These are phyloP conservation scores for Camelina laxa DNA, from an alignment of 345 rosid species.

Conservation along the genomic window DNA sequence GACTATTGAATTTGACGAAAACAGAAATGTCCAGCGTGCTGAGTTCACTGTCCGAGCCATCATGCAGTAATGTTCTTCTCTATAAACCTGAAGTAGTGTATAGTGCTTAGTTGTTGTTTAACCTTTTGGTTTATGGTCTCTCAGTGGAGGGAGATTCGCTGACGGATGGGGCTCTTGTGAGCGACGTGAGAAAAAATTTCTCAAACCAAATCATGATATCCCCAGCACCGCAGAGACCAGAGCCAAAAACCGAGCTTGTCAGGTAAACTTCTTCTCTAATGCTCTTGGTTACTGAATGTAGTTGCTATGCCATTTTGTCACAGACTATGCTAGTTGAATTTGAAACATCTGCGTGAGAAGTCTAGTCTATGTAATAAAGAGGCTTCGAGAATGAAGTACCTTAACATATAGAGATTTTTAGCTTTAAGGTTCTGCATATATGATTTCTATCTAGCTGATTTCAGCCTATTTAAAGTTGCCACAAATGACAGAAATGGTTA, in stretches of 20 bases:
- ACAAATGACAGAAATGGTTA: not conserved
- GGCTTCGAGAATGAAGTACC: slow-evolving; percentile 20
- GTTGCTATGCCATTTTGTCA: not conserved
- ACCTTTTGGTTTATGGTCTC: slow-evolving; percentile 22
- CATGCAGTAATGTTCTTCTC: slow-evolving; percentile 74
- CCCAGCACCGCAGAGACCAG: slow-evolving; percentile 97
- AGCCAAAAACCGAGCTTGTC: slow-evolving; percentile 94
- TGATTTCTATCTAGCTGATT: not conserved
- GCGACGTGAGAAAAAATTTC: slow-evolving; percentile 80
- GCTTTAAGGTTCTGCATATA: slow-evolving; percentile 9
- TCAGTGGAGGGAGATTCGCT: slow-evolving; percentile 79
- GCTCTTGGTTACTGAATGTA: too few relatives aligned
- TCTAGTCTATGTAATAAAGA: slow-evolving; percentile 2
- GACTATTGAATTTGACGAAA: slow-evolving; percentile 88
- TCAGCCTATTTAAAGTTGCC: not conserved
- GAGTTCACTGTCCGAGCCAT: slow-evolving; percentile 84
- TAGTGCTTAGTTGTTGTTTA: not conserved
- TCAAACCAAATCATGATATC: slow-evolving; percentile 86
- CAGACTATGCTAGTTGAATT: slow-evolving; percentile 9
- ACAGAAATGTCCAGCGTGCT: slow-evolving; percentile 88
- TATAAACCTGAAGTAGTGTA: slow-evolving; percentile 1
- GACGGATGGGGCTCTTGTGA: slow-evolving; percentile 99
- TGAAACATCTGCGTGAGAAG: slow-evolving; percentile 26
- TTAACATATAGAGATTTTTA: slow-evolving; percentile 22
- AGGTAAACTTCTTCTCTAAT: slow-evolving; percentile 47